Conservation (phyloP, 768 basidiomycete genomes). For the Rhodocollybia butyracea region DNA sequence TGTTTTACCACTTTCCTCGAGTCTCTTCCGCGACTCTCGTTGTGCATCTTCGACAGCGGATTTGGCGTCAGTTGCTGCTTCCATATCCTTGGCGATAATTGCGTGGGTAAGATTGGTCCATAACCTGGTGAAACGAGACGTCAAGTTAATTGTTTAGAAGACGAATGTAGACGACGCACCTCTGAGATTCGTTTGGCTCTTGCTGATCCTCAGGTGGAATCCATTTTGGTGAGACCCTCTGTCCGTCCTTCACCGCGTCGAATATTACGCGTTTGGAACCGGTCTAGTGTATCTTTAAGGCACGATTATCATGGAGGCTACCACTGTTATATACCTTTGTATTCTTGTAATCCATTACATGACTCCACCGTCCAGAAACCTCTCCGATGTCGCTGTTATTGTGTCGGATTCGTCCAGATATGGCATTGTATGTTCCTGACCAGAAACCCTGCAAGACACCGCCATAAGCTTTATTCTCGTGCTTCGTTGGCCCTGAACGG, state of each 20-base stretch:
- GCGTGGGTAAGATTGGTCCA: conserved; percentile 86
- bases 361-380: conserved; percentile 87
- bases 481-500: not conserved
- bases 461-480: not conserved
- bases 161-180: conserved; percentile 39
- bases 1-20: conserved; percentile 69
- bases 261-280: conserved; percentile 77
- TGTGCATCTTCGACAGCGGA: conserved; percentile 88
- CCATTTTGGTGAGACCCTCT: conserved; percentile 73
- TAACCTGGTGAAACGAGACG: conserved; percentile 39
- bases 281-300: conserved; percentile 35
- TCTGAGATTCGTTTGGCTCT: conserved; percentile 85
- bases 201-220: conserved; percentile 87
- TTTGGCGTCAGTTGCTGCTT: conserved; percentile 89
- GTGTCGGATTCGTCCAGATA: conserved; percentile 75
- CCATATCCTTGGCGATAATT: conserved; percentile 88
- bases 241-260: conserved; percentile 74
- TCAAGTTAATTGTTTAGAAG: not conserved
- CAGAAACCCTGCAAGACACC: conserved; percentile 75
- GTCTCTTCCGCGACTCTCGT: conserved; percentile 68
- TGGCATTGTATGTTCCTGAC: conserved; percentile 92
- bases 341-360: conserved; percentile 81
- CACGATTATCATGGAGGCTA: not conserved
- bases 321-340: conserved; percentile 47
- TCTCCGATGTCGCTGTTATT: conserved; percentile 73